Conservation (phyloP, 2,329 filamentous ascomycete species). For the Cytospora leucostoma region DNA sequence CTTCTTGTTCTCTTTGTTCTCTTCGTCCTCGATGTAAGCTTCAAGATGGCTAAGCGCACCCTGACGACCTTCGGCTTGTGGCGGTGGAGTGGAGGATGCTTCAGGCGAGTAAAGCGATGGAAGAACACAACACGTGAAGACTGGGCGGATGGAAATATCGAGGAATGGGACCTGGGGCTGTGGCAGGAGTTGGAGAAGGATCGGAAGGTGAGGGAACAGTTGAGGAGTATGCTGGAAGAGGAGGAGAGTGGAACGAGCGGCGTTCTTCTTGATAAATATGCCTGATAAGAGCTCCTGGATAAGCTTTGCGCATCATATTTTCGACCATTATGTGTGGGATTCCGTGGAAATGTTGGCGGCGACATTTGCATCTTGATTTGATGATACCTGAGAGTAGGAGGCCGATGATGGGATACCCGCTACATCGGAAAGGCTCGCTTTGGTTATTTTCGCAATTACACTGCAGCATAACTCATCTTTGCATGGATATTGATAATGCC, state of each 20-base stretch:
- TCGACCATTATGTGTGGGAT: background rate
- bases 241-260: conserved; percentile 7
- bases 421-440: background rate
- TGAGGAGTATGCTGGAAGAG: conserved; percentile 40
- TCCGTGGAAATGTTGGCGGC: background rate
- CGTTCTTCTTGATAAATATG: background rate
- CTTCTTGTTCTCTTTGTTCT: conserved; percentile 63
- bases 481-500: background rate
- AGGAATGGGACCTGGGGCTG: conserved; percentile 55
- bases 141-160: conserved; percentile 34
- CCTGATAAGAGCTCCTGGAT: background rate
- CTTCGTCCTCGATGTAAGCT: conserved; percentile 64
- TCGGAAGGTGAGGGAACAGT: conserved; percentile 43
- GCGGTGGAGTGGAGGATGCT: conserved; percentile 39
- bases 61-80: conserved; percentile 50
- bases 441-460: background rate
- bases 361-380: background rate
- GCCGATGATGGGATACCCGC: background rate
- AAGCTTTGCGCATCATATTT: background rate
- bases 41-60: conserved; percentile 51
- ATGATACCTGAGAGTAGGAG: background rate
- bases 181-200: conserved; percentile 63
- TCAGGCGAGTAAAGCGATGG: conserved; percentile 23
- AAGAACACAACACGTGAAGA: conserved; percentile 15
- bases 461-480: background rate